These are phyloP conservation scores for Brasenia schreberi DNA, from an alignment of 164 flowering plant species.

Conservation along the genomic window DNA sequence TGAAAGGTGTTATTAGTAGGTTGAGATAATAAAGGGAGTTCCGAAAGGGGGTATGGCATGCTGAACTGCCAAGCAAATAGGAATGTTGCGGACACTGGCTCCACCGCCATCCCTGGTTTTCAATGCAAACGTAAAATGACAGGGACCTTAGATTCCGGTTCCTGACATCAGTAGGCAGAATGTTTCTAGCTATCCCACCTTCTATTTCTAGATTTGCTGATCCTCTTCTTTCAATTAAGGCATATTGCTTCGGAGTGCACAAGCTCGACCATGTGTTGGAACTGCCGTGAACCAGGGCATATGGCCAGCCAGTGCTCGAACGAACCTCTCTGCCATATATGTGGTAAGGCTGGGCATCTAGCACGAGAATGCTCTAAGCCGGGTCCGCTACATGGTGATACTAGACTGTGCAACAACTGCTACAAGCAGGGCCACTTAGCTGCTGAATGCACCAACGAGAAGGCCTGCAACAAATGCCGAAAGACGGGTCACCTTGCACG, in stretches of 20 bases:
- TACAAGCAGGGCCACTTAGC: slow-evolving; percentile 39
- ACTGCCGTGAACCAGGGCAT: slow-evolving; percentile 49
- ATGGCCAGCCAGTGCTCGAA: slow-evolving; percentile 38
- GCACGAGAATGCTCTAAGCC: slow-evolving; percentile 19
- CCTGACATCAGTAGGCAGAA: background rate
- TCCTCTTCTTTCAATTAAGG: slow-evolving; percentile 11
- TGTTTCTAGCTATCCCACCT: background rate
- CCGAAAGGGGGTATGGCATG: too few species aligned
- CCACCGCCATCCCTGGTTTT: too few species aligned
- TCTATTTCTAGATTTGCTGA: background rate
- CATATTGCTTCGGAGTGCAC: slow-evolving; percentile 49
- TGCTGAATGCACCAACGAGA: slow-evolving; percentile 32
- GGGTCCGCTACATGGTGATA: slow-evolving; percentile 15
- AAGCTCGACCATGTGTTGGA: slow-evolving; percentile 43
- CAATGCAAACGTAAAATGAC: too few species aligned
- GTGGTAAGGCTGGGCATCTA: slow-evolving; percentile 40
- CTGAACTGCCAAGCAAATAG: too few species aligned
- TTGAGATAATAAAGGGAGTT: too few species aligned
- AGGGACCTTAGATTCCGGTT: too few species aligned
- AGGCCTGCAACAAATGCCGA: slow-evolving; percentile 39
- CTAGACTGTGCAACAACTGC: slow-evolving; percentile 36
- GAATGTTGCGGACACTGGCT: too few species aligned
- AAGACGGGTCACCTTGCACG: slow-evolving; percentile 46
- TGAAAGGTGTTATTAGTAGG: too few species aligned
- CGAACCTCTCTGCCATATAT: slow-evolving; percentile 45